phyloP scores from a whole-genome alignment of 768 basidiomycete species.

The Suillus weaverae region DNA sequence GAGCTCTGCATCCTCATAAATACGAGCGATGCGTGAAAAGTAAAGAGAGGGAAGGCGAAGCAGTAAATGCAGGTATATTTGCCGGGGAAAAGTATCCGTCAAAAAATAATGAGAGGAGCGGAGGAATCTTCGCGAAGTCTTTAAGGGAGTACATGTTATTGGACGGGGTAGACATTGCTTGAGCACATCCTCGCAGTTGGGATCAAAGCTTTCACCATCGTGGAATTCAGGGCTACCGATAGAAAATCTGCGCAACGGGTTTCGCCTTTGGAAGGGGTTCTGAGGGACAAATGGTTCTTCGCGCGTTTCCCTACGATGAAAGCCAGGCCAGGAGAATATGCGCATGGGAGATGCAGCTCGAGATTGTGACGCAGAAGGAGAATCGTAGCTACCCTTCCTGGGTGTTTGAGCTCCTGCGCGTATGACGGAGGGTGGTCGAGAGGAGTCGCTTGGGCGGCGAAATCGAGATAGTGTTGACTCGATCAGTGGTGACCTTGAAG shows the following conservation, averaged over 20 bases:
- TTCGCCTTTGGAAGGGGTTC: constrained; percentile 47
- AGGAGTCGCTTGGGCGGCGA: constrained; percentile 3
- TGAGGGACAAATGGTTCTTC: constrained; percentile 60
- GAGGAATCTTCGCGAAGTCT: constrained; percentile 19
- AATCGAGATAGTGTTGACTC: constrained; percentile 8
- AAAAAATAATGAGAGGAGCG: constrained; percentile 25
- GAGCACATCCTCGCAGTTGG: constrained; percentile 21
- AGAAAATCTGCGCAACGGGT: constrained; percentile 22
- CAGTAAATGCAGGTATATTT: constrained; percentile 47
- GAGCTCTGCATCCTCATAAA: constrained; percentile 78
- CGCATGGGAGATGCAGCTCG: constrained; percentile 58
- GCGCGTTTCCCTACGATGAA: constrained; percentile 48
- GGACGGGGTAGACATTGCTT: constrained; percentile 23
- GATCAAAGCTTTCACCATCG: constrained; percentile 17
- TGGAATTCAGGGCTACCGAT: constrained; percentile 20
- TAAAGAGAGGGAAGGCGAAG: constrained; percentile 77
- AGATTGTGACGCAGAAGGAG: constrained; percentile 39
- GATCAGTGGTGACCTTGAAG: constrained; percentile 9
- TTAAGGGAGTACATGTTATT: constrained; percentile 16
- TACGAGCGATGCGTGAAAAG: constrained; percentile 72
- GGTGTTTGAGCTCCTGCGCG: constrained; percentile 19
- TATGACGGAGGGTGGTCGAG: constrained; percentile 11
- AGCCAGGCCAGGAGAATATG: constrained; percentile 52
- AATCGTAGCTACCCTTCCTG: constrained; percentile 26
- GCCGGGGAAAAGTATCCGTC: constrained; percentile 42